phyloP scores from a whole-genome alignment of 2,329 filamentous ascomycete genomes.

The Phialophora chinensis region DNA sequence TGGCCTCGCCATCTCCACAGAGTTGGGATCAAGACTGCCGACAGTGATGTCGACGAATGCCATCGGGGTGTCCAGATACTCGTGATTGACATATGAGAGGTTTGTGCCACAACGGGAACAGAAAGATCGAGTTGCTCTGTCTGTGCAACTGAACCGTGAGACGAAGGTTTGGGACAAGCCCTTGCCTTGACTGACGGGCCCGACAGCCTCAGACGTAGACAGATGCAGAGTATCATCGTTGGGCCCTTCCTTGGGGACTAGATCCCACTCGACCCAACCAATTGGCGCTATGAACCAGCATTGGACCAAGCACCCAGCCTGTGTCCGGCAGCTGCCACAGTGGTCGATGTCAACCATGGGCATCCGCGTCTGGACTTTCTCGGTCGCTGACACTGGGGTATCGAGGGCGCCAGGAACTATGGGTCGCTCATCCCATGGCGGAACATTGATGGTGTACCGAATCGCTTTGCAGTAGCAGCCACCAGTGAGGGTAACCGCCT shows the following conservation, averaged over 20 bases:
- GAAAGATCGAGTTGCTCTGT: slow-evolving; percentile 40
- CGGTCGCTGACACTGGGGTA: slow-evolving; percentile 27
- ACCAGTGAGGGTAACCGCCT: slow-evolving; percentile 38
- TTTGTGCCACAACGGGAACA: slow-evolving; percentile 42
- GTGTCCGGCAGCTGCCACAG: slow-evolving; percentile 40
- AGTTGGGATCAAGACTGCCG: slow-evolving; percentile 40
- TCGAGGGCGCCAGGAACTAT: slow-evolving; percentile 21
- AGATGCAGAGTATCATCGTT: slow-evolving; percentile 13
- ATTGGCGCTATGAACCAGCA: slow-evolving; percentile 42
- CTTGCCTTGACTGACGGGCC: slow-evolving; percentile 14
- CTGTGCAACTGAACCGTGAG: slow-evolving; percentile 33
- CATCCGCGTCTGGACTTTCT: slow-evolving; percentile 33
- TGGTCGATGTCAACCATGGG: slow-evolving; percentile 41
- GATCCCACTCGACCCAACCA: slow-evolving; percentile 40
- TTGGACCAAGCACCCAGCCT: slow-evolving; percentile 34
- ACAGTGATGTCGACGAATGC: slow-evolving; percentile 39
- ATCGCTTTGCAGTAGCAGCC: slow-evolving; percentile 43
- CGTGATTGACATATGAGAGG: slow-evolving; percentile 34
- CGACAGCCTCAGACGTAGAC: slow-evolving; percentile 25
- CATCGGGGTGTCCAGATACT: slow-evolving; percentile 23
- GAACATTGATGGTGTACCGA: slow-evolving; percentile 41
- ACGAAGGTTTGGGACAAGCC: slow-evolving; percentile 32
- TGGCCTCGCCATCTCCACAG: slow-evolving; percentile 35
- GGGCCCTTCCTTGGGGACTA: slow-evolving; percentile 22
- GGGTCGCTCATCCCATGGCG: slow-evolving; percentile 34